Conservation (phyloP, 1,284 basidiomycete species). For the Pterulicium gracile region DNA sequence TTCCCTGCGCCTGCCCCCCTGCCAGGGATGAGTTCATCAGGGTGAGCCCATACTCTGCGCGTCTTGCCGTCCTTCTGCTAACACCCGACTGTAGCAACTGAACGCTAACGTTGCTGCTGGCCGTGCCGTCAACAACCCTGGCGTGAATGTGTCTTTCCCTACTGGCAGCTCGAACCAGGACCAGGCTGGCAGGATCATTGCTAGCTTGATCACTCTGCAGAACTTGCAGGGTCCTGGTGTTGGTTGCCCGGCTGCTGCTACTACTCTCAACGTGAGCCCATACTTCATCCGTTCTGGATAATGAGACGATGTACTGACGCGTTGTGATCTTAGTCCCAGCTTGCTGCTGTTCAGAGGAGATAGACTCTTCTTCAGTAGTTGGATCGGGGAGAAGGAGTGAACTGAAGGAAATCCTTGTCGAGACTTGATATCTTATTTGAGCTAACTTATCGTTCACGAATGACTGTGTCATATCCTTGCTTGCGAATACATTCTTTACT, state of each 20-base stretch:
- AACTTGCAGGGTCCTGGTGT: constrained; percentile 40
- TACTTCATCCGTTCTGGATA: background rate
- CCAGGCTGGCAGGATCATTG: constrained; percentile 40
- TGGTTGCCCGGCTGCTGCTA: constrained; percentile 42
- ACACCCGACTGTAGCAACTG: constrained; percentile 30
- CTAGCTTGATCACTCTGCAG: constrained; percentile 37
- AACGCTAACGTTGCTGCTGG: constrained; percentile 51
- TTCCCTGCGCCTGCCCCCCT: constrained; percentile 57
- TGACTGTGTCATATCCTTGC: background rate
- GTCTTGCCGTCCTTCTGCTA: background rate
- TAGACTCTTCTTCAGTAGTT: background rate
- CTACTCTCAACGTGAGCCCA: constrained; percentile 26
- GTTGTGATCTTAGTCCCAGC: background rate
- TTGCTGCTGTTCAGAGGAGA: background rate
- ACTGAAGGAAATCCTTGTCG: background rate
- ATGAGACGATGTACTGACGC: background rate
- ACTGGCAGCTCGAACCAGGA: constrained; percentile 41
- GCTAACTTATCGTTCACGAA: background rate
- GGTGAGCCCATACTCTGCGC: constrained; percentile 20
- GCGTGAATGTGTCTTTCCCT: constrained; percentile 45
- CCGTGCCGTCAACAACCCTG: constrained; percentile 48
- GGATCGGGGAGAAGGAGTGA: background rate
- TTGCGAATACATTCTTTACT: background rate
- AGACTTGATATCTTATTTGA: background rate
- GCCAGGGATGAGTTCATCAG: constrained; percentile 35